Evolutionary conservation across 352 stramenopile genomes (phyloP).

Genomic region (Pythium volutum): DNA sequence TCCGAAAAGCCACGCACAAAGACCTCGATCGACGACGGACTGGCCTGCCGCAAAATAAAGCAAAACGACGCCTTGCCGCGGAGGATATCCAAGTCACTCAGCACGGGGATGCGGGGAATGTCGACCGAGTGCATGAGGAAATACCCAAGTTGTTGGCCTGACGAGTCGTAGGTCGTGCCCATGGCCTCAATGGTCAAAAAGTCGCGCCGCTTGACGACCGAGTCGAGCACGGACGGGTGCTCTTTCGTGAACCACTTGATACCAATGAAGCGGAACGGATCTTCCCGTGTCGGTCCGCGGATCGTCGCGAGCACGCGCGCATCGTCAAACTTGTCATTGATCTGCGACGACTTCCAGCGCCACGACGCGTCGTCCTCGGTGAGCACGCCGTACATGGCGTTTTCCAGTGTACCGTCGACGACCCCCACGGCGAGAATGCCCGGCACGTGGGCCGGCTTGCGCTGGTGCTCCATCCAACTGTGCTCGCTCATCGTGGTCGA

Average conservation of each 20-base stretch:
- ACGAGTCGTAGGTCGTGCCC: slow-evolving; percentile 39
- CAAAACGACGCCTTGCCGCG: slow-evolving; percentile 39
- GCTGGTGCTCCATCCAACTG: slow-evolving; percentile 22
- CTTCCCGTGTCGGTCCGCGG: slow-evolving; percentile 18
- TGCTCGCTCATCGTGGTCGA: slow-evolving; percentile 11
- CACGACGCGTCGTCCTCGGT: slow-evolving; percentile 25
- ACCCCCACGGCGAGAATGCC: slow-evolving; percentile 19
- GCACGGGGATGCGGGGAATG: slow-evolving; percentile 32
- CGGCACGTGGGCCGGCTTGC: slow-evolving; percentile 20
- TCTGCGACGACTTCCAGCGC: slow-evolving; percentile 26
- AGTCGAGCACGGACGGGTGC: slow-evolving; percentile 17
- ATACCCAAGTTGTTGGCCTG: slow-evolving; percentile 41
- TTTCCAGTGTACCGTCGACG: slow-evolving; percentile 23
- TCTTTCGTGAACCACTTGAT: slow-evolving; percentile 45
- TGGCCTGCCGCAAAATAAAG: slow-evolving; percentile 35
- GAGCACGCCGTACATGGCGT: slow-evolving; percentile 25
- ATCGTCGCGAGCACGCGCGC: slow-evolving; percentile 31
- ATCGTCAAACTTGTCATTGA: slow-evolving; percentile 30
- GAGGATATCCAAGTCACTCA: slow-evolving; percentile 31
- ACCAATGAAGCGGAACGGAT: slow-evolving; percentile 43
- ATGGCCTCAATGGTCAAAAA: slow-evolving; percentile 48
- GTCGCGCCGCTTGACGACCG: slow-evolving; percentile 45
- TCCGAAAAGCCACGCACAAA: slow-evolving; percentile 50
- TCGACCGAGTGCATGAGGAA: slow-evolving; percentile 53
- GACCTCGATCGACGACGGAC: slow-evolving; percentile 32